Conservation (phyloP, 2,329 filamentous ascomycete genomes). For the Alternaria solani region DNA sequence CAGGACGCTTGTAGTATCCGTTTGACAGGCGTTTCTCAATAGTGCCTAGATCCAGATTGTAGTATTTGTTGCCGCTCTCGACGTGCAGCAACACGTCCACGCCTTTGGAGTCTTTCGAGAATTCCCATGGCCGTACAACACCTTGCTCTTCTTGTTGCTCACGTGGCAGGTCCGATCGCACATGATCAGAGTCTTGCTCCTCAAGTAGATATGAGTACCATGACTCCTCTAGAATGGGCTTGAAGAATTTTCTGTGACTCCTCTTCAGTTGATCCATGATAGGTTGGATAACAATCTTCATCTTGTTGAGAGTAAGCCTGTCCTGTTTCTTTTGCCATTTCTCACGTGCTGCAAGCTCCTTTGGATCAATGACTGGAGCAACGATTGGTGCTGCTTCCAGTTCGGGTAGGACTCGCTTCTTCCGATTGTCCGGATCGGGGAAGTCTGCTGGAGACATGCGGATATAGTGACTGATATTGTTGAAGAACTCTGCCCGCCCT, state of each 20-base stretch:
- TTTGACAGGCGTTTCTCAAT: slow-evolving; percentile 98
- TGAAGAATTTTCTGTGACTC: slow-evolving; percentile 88
- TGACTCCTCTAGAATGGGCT: slow-evolving; percentile 73
- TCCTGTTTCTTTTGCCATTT: slow-evolving; percentile 84
- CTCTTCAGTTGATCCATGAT: slow-evolving; percentile 97
- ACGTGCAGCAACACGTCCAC: slow-evolving; percentile 78
- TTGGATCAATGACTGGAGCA: slow-evolving; percentile 59
- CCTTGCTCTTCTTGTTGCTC: slow-evolving; percentile 64
- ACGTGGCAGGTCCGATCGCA: slow-evolving; percentile 67
- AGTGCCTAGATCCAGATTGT: slow-evolving; percentile 90
- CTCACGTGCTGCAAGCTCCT: slow-evolving; percentile 77
- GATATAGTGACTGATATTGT: slow-evolving; percentile 75
- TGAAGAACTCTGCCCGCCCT: slow-evolving; percentile 81
- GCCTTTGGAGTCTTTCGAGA: slow-evolving; percentile 80
- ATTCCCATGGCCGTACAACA: slow-evolving; percentile 75
- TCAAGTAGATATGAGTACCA: slow-evolving; percentile 84
- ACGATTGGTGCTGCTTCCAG: slow-evolving; percentile 74
- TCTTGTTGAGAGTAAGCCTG: slow-evolving; percentile 79
- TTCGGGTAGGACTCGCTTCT: slow-evolving; percentile 81
- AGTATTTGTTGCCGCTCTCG: slow-evolving; percentile 83
- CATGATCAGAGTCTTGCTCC: slow-evolving; percentile 76
- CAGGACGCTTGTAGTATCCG: slow-evolving; percentile 90
- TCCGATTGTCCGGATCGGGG: slow-evolving; percentile 84
- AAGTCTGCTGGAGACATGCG: slow-evolving; percentile 83
- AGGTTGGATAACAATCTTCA: slow-evolving; percentile 89